phyloP scores from a whole-genome alignment of 2,329 filamentous ascomycete species.

The Phialemoniopsis sp. region DNA sequence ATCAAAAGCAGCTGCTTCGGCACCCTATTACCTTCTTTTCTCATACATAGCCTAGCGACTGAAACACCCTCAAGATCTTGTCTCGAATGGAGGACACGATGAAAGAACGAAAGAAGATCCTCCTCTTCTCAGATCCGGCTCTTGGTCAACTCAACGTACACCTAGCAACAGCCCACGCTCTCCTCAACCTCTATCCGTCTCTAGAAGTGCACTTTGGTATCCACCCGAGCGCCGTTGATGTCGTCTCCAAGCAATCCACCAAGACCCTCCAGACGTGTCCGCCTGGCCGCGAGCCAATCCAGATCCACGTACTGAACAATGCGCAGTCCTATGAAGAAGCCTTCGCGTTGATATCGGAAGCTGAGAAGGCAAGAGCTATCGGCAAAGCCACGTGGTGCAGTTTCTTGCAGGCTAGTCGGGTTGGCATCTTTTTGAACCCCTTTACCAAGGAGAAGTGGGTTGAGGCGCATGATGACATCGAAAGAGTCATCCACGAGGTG shows the following conservation, averaged over 20 bases:
- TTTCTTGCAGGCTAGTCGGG: constrained; percentile 15
- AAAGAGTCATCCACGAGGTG: constrained; percentile 7
- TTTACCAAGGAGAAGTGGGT: constrained; percentile 19
- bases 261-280: background rate
- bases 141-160: constrained; percentile 27
- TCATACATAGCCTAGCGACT: too few relatives aligned
- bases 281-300: background rate
- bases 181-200: constrained; percentile 20
- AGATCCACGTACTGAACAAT: background rate
- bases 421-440: background rate
- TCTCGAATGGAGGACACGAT: too few relatives aligned
- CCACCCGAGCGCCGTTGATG: too few relatives aligned
- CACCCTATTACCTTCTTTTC: too few relatives aligned
- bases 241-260: too few relatives aligned
- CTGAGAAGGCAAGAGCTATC: too few relatives aligned
- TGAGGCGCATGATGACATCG: constrained; percentile 2
- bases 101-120: constrained; percentile 24
- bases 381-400: too few relatives aligned
- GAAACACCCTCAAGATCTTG: too few relatives aligned
- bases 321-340: background rate
- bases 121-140: constrained; percentile 19
- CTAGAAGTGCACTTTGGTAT: constrained; percentile 19
- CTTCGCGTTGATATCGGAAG: constrained; percentile 3
- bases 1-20: too few relatives aligned
- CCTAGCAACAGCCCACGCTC: constrained; percentile 20